Conservation (phyloP, 75 land plant genomes). For the Larix kaempferi region DNA sequence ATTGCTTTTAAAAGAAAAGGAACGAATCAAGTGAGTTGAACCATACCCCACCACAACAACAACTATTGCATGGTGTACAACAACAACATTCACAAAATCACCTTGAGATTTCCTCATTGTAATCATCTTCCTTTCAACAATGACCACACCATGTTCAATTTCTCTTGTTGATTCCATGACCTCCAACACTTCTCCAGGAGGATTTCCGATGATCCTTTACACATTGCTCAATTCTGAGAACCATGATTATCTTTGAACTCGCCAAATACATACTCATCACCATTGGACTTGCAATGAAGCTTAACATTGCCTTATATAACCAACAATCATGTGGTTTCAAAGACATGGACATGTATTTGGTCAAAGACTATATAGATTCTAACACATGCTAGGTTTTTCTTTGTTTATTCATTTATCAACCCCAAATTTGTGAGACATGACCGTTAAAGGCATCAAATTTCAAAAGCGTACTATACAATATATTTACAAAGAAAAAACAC, state of each 20-base stretch:
- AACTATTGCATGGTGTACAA: not conserved
- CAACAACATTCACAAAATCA: not conserved
- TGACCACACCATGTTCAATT: not conserved
- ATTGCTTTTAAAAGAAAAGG: not conserved
- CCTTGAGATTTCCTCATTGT: not conserved
- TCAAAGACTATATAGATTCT: no score
- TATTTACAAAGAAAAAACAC: no score
- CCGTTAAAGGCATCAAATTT: no score
- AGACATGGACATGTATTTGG: no score
- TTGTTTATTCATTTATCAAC: no score
- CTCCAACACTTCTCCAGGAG: not conserved
- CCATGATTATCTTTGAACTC: not conserved
- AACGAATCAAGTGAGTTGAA: not conserved
- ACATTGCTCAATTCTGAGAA: not conserved
- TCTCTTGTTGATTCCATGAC: not conserved
- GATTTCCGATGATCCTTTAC: not conserved
- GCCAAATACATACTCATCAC: not conserved
- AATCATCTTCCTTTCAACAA: not conserved
- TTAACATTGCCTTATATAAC: not conserved
- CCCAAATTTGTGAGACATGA: no score
- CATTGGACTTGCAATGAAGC: not conserved
- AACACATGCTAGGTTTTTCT: no score
- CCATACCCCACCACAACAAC: not conserved
- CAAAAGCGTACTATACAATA: no score
- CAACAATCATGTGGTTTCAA: not conserved